Evolutionary conservation across 1,284 basidiomycete species (phyloP).

Genomic region (Schizophyllum amplum): DNA sequence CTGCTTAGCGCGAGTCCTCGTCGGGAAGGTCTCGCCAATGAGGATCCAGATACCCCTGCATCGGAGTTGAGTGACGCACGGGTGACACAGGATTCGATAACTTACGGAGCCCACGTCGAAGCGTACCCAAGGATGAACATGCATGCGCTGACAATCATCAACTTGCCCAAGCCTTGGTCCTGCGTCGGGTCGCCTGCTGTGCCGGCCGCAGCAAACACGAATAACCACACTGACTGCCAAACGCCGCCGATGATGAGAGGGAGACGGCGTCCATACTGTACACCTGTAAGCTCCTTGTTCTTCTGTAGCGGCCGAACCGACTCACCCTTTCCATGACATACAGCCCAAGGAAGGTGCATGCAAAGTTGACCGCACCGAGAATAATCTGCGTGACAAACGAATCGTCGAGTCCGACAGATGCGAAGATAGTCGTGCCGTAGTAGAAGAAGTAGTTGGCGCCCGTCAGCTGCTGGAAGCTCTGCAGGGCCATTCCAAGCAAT

Average conservation of each 20-base stretch:
- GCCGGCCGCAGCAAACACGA: constrained; percentile 72
- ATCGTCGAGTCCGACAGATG: constrained; percentile 58
- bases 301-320: constrained; percentile 9
- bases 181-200: constrained; percentile 50
- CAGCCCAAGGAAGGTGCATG: constrained; percentile 61
- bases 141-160: constrained; percentile 75
- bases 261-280: constrained; percentile 48
- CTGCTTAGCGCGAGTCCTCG: constrained; percentile 69
- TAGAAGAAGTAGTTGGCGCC: constrained; percentile 69
- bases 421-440: constrained; percentile 66
- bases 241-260: constrained; percentile 64
- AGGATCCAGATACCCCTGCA: constrained; percentile 62
- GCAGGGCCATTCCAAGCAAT: constrained; percentile 56
- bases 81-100: constrained; percentile 5
- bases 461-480: constrained; percentile 71
- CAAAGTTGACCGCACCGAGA: constrained; percentile 62
- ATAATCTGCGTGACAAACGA: constrained; percentile 70
- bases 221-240: constrained; percentile 72
- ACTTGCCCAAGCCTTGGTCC: constrained; percentile 43
- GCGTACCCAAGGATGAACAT: constrained; percentile 76
- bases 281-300: background rate
- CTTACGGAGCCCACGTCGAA: constrained; percentile 62
- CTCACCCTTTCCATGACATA: constrained; percentile 60
- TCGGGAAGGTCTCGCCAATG: constrained; percentile 73
- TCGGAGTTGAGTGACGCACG: background rate